Conservation (phyloP, 2,329 filamentous ascomycete species). For the Diaporthe eres region DNA sequence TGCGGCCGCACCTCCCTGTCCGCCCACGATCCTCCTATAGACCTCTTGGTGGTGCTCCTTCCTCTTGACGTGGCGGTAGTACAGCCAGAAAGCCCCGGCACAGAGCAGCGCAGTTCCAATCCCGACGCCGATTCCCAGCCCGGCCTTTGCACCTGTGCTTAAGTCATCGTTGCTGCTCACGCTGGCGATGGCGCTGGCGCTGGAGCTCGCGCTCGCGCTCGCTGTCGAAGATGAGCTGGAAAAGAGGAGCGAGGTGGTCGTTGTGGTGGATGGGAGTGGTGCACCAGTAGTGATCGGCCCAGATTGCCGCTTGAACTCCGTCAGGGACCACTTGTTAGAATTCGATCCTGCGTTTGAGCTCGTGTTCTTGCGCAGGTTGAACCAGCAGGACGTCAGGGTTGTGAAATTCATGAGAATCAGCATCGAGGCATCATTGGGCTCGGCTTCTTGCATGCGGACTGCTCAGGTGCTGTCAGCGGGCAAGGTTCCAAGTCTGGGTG, state of each 20-base stretch:
- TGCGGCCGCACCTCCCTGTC: background rate
- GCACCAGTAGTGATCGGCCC: slow-evolving; percentile 9
- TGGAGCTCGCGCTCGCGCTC: background rate
- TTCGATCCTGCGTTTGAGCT: background rate
- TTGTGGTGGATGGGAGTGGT: background rate
- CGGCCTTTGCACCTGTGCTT: slow-evolving; percentile 6
- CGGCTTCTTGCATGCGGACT: slow-evolving; percentile 26
- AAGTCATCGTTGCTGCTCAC: background rate
- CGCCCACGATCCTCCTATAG: slow-evolving; percentile 20
- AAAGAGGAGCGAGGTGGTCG: background rate
- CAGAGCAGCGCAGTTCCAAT: slow-evolving; percentile 14
- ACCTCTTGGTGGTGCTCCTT: slow-evolving; percentile 32
- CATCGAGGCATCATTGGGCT: slow-evolving; percentile 12
- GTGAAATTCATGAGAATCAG: slow-evolving; percentile 17
- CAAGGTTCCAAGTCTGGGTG: background rate
- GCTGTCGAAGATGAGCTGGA: background rate
- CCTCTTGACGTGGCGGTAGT: slow-evolving; percentile 27
- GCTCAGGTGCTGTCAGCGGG: slow-evolving; percentile 9
- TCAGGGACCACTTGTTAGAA: slow-evolving; percentile 15
- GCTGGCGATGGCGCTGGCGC: background rate
- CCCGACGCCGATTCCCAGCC: slow-evolving; percentile 22
- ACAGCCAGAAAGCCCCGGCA: slow-evolving; percentile 13
- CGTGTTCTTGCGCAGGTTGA: slow-evolving; percentile 1
- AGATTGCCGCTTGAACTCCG: background rate
- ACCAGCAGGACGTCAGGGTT: slow-evolving; percentile 22